Evolutionary conservation across 768 basidiomycete genomes (phyloP).

Genomic region (Fistulinella prunicolor): DNA sequence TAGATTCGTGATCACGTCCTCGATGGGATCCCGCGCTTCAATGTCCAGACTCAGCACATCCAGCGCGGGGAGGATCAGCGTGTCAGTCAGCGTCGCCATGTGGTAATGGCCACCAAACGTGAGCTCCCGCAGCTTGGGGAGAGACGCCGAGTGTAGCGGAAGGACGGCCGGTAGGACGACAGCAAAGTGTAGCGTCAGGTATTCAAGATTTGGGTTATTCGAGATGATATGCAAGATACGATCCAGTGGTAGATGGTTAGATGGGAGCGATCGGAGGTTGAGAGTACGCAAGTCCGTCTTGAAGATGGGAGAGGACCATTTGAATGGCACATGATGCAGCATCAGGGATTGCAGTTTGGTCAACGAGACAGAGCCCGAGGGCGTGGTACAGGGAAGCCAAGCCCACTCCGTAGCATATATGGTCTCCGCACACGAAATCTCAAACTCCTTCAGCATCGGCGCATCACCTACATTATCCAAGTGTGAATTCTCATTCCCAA

Average conservation of each 20-base stretch:
- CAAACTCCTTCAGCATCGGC: slow-evolving; percentile 71
- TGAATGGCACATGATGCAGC: slow-evolving; percentile 71
- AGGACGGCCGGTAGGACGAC: slow-evolving; percentile 61
- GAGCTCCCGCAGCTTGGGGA: slow-evolving; percentile 53
- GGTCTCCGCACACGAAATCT: slow-evolving; percentile 69
- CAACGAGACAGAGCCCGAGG: slow-evolving; percentile 34
- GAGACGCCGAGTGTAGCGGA: slow-evolving; percentile 52
- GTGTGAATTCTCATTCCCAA: background rate
- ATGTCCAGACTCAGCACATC: slow-evolving; percentile 64
- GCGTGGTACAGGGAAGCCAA: slow-evolving; percentile 61
- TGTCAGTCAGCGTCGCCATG: slow-evolving; percentile 59
- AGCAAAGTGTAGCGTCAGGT: slow-evolving; percentile 59
- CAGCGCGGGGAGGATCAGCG: slow-evolving; percentile 55
- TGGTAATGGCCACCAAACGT: slow-evolving; percentile 66
- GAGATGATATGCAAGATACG: slow-evolving; percentile 64
- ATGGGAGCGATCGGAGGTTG: slow-evolving; percentile 63
- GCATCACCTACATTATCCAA: slow-evolving; percentile 52
- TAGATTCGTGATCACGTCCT: slow-evolving; percentile 64
- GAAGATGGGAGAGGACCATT: slow-evolving; percentile 74
- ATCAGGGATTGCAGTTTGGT: slow-evolving; percentile 56
- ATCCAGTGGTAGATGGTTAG: slow-evolving; percentile 60
- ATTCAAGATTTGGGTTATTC: slow-evolving; percentile 54
- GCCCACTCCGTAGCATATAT: slow-evolving; percentile 63
- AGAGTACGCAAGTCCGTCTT: slow-evolving; percentile 54
- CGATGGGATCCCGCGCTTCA: slow-evolving; percentile 71